Evolutionary conservation across 768 basidiomycete species (phyloP), one percentile per base, ranked within the genome.

Genomic region (Mycena sanguinolenta): DNA sequence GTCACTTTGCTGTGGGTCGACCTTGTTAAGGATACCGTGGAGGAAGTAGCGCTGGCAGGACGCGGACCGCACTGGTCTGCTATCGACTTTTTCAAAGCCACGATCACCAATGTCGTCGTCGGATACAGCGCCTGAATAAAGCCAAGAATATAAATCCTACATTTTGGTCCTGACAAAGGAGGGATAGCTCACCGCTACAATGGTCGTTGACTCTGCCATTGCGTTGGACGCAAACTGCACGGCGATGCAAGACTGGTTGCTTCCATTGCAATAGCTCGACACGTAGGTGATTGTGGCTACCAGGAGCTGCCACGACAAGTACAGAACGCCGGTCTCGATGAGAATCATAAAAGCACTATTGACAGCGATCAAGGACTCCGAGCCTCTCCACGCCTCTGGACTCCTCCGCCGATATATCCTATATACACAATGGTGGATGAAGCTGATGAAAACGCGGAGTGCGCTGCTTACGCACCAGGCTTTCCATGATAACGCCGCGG

Each of bases 81-180:
- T 53, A 67, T 67, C n/a, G 65, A 67, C 58, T 67, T 67, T 50
- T 67, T 67, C 65, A 60, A 53, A 25, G 49, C 49, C 3, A 67
- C 65, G 23, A 67, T 67, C 50, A 67, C 65, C 50, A 67, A 36
- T 17, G 65, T 67, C 49, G 65, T 60, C 38, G 65, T 67, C 9
- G 65, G 65, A 44, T 67, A 67, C 39, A 67, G 19, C 1, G 65
- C 65, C 65, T 67, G 58, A 53, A 39, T 23, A 14, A 21, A 46
- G n/a, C n/a, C n/a, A n/a, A n/a, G n/a, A n/a, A n/a, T n/a, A 49
- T 65, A 19, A 65, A 49, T 58, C 44, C 21, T 23, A 36, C n/a
- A 30, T 16, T 46, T 23, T 36, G 30, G 36, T 16, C 19, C 23
- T 6, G 32, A 4, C 10, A 10, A 46, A 10, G 36, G n/a, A 13